Conservation (phyloP, 257 asterid species). For the Lycium barbarum region DNA sequence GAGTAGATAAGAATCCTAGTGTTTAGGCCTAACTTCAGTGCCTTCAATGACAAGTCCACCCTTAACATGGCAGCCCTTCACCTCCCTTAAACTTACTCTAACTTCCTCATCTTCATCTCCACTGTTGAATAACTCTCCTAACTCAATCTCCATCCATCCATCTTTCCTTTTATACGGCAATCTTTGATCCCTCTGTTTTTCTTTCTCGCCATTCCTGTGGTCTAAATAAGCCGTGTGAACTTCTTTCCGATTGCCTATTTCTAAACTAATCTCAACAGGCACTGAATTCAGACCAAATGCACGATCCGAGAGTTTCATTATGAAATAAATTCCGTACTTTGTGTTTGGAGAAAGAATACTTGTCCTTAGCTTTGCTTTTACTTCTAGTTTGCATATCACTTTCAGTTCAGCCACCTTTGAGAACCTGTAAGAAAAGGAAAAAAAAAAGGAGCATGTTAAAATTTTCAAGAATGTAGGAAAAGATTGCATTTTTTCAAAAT, state of each 20-base stretch:
- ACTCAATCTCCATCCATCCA: constrained; percentile 48
- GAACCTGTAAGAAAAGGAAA: constrained; percentile 31
- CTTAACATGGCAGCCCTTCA: constrained; percentile 46
- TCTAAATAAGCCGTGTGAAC: constrained; percentile 30
- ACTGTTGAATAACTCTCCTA: constrained; percentile 40
- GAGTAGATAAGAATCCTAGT: neutral
- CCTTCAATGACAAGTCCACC: constrained; percentile 49
- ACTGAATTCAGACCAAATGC: constrained; percentile 45
- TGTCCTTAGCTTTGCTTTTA: constrained; percentile 35
- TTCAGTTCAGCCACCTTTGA: constrained; percentile 41
- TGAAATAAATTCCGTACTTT: constrained; percentile 42
- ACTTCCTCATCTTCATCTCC: constrained; percentile 33
- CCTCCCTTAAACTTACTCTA: constrained; percentile 39
- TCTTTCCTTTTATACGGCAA: constrained; percentile 34
- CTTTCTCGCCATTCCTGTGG: constrained; percentile 23
- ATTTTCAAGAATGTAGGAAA: neutral
- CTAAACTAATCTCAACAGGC: constrained; percentile 37
- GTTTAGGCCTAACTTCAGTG: constrained; percentile 44
- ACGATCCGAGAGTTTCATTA: constrained; percentile 33
- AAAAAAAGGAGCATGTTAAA: neutral
- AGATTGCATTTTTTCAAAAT: neutral
- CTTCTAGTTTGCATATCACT: constrained; percentile 34
- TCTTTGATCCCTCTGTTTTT: constrained; percentile 28
- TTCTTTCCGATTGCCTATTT: neutral
- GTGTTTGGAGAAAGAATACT: constrained; percentile 37